Evolutionary conservation across 768 basidiomycete species (phyloP).

Genomic region (Kwoniella dejecticola): DNA sequence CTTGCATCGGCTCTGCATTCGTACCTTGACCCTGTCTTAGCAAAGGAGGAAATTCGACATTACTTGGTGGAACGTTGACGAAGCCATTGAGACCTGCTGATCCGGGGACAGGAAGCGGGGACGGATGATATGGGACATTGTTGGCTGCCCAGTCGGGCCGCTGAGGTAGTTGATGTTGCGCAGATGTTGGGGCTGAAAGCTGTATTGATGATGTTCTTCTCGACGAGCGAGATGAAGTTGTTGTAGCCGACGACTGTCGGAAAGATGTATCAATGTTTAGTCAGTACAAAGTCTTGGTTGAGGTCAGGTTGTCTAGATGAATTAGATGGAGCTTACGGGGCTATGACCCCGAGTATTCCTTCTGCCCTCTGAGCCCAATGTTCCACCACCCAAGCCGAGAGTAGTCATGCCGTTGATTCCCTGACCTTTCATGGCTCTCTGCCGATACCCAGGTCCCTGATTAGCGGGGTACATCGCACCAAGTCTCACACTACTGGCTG

Average conservation of each 20-base stretch:
- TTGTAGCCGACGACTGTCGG: slow-evolving; percentile 35
- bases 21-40: slow-evolving; percentile 29
- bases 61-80: slow-evolving; percentile 6
- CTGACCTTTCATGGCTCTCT: slow-evolving; percentile 37
- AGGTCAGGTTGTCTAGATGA: no score
- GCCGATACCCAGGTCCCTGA: slow-evolving; percentile 29
- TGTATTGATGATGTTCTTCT: slow-evolving; percentile 33
- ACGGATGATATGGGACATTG: slow-evolving; percentile 47
- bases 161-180: slow-evolving; percentile 44
- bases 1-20: slow-evolving; percentile 42
- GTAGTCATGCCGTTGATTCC: slow-evolving; percentile 40
- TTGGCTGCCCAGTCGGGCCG: slow-evolving; percentile 49
- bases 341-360: slow-evolving; percentile 39
- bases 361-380: slow-evolving; percentile 4
- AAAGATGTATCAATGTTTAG: neutral
- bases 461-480: slow-evolving; percentile 43
- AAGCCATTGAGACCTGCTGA: neutral
- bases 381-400: slow-evolving; percentile 22
- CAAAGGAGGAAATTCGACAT: slow-evolving; percentile 43
- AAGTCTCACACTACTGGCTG: slow-evolving; percentile 44
- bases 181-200: slow-evolving; percentile 26
- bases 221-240: slow-evolving; percentile 44
- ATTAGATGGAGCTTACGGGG: slow-evolving; percentile 39
- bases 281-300: neutral
- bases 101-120: slow-evolving; percentile 26